Base-by-base conservation (phyloP, 1,284 basidiomycete genomes). In the Puccinia novopanici region DNA sequence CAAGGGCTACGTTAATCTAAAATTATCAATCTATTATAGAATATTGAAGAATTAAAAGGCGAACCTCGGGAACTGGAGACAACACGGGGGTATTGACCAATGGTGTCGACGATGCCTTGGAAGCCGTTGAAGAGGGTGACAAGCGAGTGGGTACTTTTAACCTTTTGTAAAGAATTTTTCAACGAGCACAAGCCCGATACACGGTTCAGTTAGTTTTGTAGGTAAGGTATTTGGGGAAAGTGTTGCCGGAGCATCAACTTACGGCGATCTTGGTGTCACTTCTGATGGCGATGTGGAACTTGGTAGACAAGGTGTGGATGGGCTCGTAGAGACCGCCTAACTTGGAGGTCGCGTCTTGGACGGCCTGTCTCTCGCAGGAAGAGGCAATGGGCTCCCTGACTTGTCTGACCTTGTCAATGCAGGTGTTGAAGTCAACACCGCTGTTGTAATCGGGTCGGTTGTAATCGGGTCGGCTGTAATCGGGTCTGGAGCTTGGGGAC, bases 101-200 rank as follows among this genome's bases (percentile, higher is more conserved):
- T 8, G 27, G 67, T 68, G 67, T 68, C 67, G 24, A 68, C 67
- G 67, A 68, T 68, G 24, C 67, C 67, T 68, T 68, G 67, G 27
- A 68, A 68, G 67, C n/a, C 13, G 12, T 0, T 17, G 48, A 68
- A 68, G 67, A 68, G 48, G 67, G 67, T n/a, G 45, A 68, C 48
- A 27, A 68, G 67, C 42, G 67, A 68, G 40, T 27, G 24, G 48
- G 67, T 68, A 22, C 27, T 15, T 12, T 48, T 48, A 27, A 50
- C 19, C 67, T 68, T 40, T 4, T 27, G 10, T 8, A 27, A 30
- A 59, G 19, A 34, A 61, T 34, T 61, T 61, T 17, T 57, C 22
- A 19, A 22, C 27, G 19, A 8, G 24, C 17, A 3, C 40, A 50
- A 10, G 27, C n/a, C 50, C 13, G 2, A 34, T 45, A 15, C n/a